Percentiles rank a stretch among this genome's conserved stretches.
Evolutionary conservation across 805 yeast genomes (phyloP).

Genomic region (Brettanomyces anomalus): DNA sequence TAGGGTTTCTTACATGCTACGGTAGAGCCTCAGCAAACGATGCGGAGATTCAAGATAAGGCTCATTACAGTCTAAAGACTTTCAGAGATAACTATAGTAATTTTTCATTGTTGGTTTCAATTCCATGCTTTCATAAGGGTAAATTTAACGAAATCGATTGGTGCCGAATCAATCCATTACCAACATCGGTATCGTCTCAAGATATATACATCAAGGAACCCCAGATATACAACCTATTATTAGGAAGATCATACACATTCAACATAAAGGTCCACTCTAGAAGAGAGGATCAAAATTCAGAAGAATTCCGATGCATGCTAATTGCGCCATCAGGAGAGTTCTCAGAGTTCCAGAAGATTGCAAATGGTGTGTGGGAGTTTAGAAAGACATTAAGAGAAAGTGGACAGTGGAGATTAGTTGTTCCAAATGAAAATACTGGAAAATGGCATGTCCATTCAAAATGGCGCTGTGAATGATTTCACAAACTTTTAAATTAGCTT

Average conservation of each 20-base stretch:
- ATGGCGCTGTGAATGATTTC: slow-evolving; percentile 38
- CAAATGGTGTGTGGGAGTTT: slow-evolving; percentile 46
- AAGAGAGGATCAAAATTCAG: not conserved
- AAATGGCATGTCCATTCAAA: slow-evolving; percentile 89
- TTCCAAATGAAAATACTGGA: slow-evolving; percentile 64
- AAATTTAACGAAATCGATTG: slow-evolving; percentile 45
- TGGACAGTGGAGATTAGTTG: slow-evolving; percentile 81
- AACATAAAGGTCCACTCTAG: slow-evolving; percentile 28
- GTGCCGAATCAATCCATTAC: slow-evolving; percentile 65
- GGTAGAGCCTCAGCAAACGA: slow-evolving; percentile 23
- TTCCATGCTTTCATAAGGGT: slow-evolving; percentile 72
- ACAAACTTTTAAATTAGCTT: not conserved
- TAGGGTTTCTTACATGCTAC: slow-evolving; percentile 70
- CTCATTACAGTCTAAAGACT: slow-evolving; percentile 34
- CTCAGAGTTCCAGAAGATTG: slow-evolving; percentile 45
- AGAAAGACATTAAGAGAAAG: slow-evolving; percentile 53
- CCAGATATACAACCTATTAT: slow-evolving; percentile 55
- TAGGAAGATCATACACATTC: slow-evolving; percentile 55
- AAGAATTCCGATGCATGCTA: slow-evolving; percentile 41
- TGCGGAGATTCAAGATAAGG: slow-evolving; percentile 27
- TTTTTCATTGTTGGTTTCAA: slow-evolving; percentile 57
- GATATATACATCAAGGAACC: slow-evolving; percentile 84
- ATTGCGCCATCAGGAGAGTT: slow-evolving; percentile 83
- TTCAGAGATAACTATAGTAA: slow-evolving; percentile 27
- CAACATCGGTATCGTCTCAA: slow-evolving; percentile 47